Evolutionary conservation across 176 grass and related monocot genomes (phyloP).

Genomic region (Alopecurus myosuroides): DNA sequence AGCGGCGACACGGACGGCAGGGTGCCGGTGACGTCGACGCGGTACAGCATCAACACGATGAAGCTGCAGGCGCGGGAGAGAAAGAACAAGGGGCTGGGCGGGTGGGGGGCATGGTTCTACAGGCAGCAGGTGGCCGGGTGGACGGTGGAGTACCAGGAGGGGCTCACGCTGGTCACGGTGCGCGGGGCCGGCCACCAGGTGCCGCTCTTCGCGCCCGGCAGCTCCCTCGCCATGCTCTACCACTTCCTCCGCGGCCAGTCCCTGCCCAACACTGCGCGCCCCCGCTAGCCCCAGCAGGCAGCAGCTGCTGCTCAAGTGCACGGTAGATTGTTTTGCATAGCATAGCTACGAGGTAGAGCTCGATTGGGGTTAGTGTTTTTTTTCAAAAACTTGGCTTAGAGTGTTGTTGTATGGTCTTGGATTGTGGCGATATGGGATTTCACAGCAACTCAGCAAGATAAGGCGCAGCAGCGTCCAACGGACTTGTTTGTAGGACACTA

Average conservation of each 20-base stretch:
- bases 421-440: no score
- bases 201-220: constrained; percentile 66
- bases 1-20: constrained; percentile 94
- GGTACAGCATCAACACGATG: constrained; percentile 86
- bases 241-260: constrained; percentile 66
- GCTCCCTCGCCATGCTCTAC: constrained; percentile 56
- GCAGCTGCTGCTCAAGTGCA: no score
- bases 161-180: constrained; percentile 70
- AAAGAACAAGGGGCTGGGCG: constrained; percentile 30
- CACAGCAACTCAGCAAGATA: no score
- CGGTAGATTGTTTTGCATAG: no score
- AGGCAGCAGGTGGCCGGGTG: constrained; percentile 77
- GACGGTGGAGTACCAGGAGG: constrained; percentile 84
- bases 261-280: constrained; percentile 35
- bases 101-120: constrained; percentile 80
- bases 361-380: no score
- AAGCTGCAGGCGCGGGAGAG: constrained; percentile 38
- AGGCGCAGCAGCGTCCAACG: no score
- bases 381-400: no score
- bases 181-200: constrained; percentile 94
- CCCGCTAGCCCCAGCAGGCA: neutral
- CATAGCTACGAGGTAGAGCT: no score
- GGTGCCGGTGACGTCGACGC: constrained; percentile 84
- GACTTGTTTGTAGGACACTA: no score
- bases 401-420: no score